Evolutionary conservation across 768 basidiomycete genomes (phyloP).

Genomic region (Mycena metata): DNA sequence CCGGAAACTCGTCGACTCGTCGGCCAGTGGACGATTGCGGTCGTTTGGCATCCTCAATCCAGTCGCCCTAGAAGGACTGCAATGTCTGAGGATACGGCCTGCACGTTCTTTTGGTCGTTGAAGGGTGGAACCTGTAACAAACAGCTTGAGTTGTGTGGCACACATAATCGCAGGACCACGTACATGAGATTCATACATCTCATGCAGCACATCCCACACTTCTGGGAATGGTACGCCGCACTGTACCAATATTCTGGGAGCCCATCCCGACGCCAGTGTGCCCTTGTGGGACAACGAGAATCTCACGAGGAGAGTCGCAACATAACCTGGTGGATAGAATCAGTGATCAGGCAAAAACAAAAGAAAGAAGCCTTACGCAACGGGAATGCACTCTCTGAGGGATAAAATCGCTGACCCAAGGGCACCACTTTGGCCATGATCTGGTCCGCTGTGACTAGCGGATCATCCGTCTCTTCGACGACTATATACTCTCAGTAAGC

Average conservation of each 20-base stretch:
- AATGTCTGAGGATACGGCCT: conserved; percentile 85
- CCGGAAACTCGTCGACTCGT: conserved; percentile 77
- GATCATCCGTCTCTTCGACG: conserved; percentile 68
- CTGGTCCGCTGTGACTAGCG: conserved; percentile 67
- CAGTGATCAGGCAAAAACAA: conserved; percentile 8
- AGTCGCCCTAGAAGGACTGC: conserved; percentile 84
- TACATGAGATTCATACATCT: conserved; percentile 92
- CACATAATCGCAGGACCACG: conserved; percentile 37
- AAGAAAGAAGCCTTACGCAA: conserved; percentile 68
- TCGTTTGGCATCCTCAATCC: conserved; percentile 82
- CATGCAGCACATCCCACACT: conserved; percentile 88
- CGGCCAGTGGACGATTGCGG: conserved; percentile 75
- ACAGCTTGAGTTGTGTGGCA: background rate
- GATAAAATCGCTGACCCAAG: conserved; percentile 89
- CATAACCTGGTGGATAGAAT: conserved; percentile 65
- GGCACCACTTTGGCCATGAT: conserved; percentile 75
- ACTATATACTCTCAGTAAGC: conserved; percentile 52
- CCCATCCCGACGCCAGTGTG: conserved; percentile 83
- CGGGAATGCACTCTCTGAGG: conserved; percentile 92
- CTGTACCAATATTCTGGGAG: conserved; percentile 80
- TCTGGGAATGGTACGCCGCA: conserved; percentile 86
- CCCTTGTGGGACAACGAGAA: conserved; percentile 75
- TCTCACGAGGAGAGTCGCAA: conserved; percentile 81
- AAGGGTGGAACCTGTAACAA: conserved; percentile 81
- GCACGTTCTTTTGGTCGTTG: conserved; percentile 83